Evolutionary conservation across 1,284 basidiomycete genomes (phyloP).

Genomic region (Puccinia hordei): DNA sequence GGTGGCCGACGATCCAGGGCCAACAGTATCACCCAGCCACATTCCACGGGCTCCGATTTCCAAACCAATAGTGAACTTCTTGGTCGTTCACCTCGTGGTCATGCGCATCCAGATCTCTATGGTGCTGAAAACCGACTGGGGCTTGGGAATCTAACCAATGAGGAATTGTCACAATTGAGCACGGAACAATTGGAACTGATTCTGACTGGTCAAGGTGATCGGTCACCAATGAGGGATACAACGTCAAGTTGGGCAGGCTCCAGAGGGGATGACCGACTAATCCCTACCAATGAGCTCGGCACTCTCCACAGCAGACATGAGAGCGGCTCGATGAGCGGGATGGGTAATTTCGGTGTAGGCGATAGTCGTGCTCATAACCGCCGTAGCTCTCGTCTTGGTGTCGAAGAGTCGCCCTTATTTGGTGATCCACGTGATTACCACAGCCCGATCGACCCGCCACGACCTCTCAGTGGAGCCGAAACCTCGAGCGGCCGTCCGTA

Average conservation of each 20-base stretch:
- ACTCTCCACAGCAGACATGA: constrained; percentile 24
- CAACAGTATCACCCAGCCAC: constrained; percentile 15
- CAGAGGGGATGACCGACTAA: background rate
- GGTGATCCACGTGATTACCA: constrained; percentile 13
- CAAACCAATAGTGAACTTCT: background rate
- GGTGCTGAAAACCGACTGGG: constrained; percentile 8
- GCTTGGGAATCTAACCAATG: constrained; percentile 23
- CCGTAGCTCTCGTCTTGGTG: constrained; percentile 8
- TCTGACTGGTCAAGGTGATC: constrained; percentile 12
- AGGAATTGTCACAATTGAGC: constrained; percentile 39
- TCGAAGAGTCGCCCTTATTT: constrained; percentile 38
- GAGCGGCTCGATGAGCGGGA: background rate
- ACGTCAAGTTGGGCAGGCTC: background rate
- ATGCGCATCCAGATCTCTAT: constrained; percentile 8
- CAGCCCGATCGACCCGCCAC: background rate
- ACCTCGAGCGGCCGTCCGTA: constrained; percentile 14
- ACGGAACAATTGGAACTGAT: constrained; percentile 36
- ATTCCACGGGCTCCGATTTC: background rate
- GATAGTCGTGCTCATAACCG: background rate
- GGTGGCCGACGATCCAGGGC: constrained; percentile 39
- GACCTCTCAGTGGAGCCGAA: constrained; percentile 21
- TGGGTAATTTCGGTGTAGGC: constrained; percentile 2
- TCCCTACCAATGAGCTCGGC: background rate
- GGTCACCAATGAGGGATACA: constrained; percentile 7
- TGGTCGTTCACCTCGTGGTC: constrained; percentile 12